Conservation (phyloP, 2,329 filamentous ascomycete species). For the Colletotrichum destructivum region DNA sequence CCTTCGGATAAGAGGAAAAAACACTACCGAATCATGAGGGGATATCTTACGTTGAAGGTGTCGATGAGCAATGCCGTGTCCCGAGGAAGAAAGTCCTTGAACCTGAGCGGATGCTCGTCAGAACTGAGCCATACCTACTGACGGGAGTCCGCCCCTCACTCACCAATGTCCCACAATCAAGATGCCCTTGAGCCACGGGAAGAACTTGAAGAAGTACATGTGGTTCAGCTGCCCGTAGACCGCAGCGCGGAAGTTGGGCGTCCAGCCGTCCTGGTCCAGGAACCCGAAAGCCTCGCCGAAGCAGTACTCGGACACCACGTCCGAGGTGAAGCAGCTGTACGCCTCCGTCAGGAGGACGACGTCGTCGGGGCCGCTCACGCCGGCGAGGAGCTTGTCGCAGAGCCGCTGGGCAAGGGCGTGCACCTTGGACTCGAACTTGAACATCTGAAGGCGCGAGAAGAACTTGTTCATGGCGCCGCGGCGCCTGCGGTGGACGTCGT, state of each 20-base stretch:
- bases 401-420: conserved; percentile 15
- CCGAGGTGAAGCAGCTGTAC: conserved; percentile 56
- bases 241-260: conserved; percentile 49
- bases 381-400: conserved; percentile 42
- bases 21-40: neutral
- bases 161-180: conserved; percentile 1
- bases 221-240: conserved; percentile 2
- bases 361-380: conserved; percentile 25
- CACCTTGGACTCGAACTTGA: conserved; percentile 13
- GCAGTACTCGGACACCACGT: conserved; percentile 54
- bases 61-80: conserved; percentile 16
- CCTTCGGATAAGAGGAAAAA: neutral
- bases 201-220: conserved; percentile 10
- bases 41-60: conserved; percentile 2
- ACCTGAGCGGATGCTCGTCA: neutral
- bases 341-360: conserved; percentile 53
- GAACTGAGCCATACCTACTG: neutral
- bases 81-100: conserved; percentile 1
- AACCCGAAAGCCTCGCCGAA: conserved; percentile 55
- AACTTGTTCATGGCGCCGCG: conserved; percentile 50
- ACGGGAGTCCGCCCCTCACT: neutral
- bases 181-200: conserved; percentile 4
- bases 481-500: conserved; percentile 52
- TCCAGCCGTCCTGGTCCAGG: conserved; percentile 50
- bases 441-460: conserved; percentile 49